phyloP scores from a whole-genome alignment of 208 protist genomes.

The Naegleria fowleri region DNA sequence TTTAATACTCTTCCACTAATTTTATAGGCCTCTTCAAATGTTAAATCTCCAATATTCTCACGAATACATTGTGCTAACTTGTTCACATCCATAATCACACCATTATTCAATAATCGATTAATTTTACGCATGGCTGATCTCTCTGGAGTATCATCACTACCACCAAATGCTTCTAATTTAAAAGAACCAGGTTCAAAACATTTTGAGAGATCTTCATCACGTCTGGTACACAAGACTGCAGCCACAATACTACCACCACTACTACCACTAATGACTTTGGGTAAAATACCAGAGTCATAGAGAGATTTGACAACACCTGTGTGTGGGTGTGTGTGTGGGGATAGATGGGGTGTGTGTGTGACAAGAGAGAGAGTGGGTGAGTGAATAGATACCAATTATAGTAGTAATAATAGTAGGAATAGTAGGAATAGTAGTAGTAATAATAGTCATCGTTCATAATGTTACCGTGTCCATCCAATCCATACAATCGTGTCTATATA shows the following conservation, averaged over 20 bases:
- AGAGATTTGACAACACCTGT: constrained; percentile 34
- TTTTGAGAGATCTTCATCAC: constrained; percentile 49
- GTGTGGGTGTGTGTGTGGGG: no score
- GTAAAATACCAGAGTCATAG: constrained; percentile 39
- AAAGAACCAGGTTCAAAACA: constrained; percentile 56
- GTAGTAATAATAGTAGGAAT: no score
- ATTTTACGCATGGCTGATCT: constrained; percentile 45
- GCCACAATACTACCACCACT: constrained; percentile 67
- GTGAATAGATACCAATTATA: no score
- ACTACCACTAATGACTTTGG: constrained; percentile 62
- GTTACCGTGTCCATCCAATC: no score
- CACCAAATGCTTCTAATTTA: constrained; percentile 41
- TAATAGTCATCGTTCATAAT: no score
- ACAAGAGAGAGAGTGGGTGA: no score
- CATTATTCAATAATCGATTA: constrained; percentile 56
- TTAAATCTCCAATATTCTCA: constrained; percentile 65
- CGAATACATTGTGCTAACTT: constrained; percentile 62
- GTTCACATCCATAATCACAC: constrained; percentile 65
- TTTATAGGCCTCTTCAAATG: constrained; percentile 70
- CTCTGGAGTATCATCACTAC: constrained; percentile 32
- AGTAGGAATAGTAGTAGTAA: no score
- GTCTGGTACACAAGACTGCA: constrained; percentile 55
- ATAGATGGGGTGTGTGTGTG: no score
- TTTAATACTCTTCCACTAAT: constrained; percentile 66
- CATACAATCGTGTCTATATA: no score